A percentile compares a stretch with the other conserved stretches of the same genome.
Conservation (phyloP, 768 basidiomycete genomes). For the Hericium alpestre region DNA sequence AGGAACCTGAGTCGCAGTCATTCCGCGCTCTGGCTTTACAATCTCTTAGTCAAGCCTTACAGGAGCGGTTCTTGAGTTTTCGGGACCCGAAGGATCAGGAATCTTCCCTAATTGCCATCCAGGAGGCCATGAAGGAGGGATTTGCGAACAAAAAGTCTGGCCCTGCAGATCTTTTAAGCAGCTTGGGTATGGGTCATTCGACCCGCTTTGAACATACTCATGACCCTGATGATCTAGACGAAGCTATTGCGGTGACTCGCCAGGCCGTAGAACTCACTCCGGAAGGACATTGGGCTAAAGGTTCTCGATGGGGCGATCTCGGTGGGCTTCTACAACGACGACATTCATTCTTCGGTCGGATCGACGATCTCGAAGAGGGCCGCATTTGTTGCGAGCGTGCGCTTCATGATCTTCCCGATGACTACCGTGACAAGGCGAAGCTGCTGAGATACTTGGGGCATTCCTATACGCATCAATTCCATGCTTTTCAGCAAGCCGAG, state of each 20-base stretch:
- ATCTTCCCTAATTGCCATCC: no score
- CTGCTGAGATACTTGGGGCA: not conserved
- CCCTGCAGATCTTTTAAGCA: not conserved
- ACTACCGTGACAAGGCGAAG: not conserved
- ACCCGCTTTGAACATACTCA: not conserved
- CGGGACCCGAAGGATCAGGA: no score
- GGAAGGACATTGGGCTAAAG: not conserved
- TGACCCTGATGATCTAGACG: not conserved
- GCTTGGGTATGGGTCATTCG: not conserved
- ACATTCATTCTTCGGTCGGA: no score
- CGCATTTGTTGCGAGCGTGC: not conserved
- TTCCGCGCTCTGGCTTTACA: no score
- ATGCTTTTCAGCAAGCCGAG: not conserved
- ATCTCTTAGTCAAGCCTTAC: no score
- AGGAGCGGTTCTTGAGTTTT: no score
- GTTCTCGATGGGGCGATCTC: not conserved
- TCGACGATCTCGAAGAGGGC: not conserved
- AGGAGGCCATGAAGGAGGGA: no score
- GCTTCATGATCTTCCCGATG: not conserved
- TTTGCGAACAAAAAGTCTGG: no score
- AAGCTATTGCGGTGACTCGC: not conserved
- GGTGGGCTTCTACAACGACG: not conserved
- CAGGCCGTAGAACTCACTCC: not conserved
- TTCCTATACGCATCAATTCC: not conserved
- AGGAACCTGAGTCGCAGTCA: no score